Percentiles rank a stretch among this genome's conserved stretches.
These are phyloP conservation scores for Bacidia gigantensis DNA, from an alignment of 495 filamentous ascomycete species.

Conservation along the genomic window DNA sequence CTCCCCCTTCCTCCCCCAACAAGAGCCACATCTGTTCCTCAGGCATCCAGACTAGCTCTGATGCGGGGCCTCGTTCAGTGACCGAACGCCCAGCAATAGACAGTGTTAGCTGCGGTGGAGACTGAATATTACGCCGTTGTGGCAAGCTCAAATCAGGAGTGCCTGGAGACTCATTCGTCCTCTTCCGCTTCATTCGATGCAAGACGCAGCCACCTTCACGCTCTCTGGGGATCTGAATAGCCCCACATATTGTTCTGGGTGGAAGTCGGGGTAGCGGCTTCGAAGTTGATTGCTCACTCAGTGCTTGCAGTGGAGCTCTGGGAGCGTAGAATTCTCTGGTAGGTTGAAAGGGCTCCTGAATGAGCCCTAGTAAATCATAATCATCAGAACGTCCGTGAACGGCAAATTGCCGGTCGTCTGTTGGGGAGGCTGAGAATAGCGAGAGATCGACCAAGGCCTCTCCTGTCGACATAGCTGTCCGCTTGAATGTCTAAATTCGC, in stretches of 20 bases:
- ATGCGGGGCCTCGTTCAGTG: constrained; percentile 6
- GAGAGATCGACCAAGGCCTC: constrained; percentile 20
- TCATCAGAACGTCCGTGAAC: neutral
- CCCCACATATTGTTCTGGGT: constrained; percentile 9
- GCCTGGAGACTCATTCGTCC: constrained; percentile 5
- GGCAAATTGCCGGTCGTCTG: constrained; percentile 12
- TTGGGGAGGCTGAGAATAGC: constrained; percentile 17
- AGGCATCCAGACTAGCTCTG: constrained; percentile 19
- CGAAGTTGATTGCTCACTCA: constrained; percentile 7
- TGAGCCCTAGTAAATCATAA: neutral
- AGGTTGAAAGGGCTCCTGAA: neutral
- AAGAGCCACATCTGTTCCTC: constrained; percentile 22
- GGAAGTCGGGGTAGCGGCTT: constrained; percentile 13
- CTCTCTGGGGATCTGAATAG: constrained; percentile 1
- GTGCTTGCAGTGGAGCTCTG: constrained; percentile 1
- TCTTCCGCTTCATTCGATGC: constrained; percentile 11
- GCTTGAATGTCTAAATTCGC: neutral
- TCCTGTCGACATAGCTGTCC: constrained; percentile 9
- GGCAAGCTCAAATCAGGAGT: constrained; percentile 8
- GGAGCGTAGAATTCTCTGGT: constrained; percentile 5
- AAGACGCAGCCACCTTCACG: constrained; percentile 16
- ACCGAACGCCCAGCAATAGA: constrained; percentile 11
- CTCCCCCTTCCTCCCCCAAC: constrained; percentile 7
- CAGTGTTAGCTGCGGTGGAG: constrained; percentile 13
- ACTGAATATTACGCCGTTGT: constrained; percentile 12